phyloP scores from a whole-genome alignment of 495 filamentous ascomycete species.

The Aspergillus egyptiacus region DNA sequence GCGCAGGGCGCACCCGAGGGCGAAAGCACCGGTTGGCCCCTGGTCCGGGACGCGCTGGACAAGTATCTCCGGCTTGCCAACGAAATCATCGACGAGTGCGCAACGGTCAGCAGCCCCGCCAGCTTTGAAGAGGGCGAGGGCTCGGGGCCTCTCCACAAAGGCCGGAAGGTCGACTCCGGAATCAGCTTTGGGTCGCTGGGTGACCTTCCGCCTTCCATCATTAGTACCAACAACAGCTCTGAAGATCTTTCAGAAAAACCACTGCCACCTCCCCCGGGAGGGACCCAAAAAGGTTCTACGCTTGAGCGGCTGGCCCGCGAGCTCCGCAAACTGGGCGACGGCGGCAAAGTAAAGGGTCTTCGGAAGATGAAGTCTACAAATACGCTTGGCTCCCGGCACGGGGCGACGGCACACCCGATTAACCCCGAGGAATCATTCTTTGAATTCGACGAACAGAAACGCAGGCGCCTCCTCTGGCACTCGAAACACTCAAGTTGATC shows the following conservation, averaged over 20 bases:
- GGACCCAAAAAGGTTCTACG: conserved; percentile 40
- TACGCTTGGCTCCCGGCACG: conserved; percentile 26
- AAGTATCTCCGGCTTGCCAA: conserved; percentile 56
- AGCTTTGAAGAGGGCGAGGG: conserved; percentile 34
- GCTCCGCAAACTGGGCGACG: conserved; percentile 43
- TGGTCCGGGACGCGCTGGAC: conserved; percentile 49
- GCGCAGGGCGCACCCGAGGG: conserved; percentile 45
- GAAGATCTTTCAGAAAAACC: conserved; percentile 40
- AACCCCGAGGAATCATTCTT: conserved; percentile 33
- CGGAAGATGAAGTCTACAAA: conserved; percentile 48
- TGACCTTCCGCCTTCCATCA: conserved; percentile 25
- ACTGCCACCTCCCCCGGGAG: conserved; percentile 36
- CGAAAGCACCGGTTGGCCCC: conserved; percentile 52
- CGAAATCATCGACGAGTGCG: conserved; percentile 57
- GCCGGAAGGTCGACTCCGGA: conserved; percentile 58
- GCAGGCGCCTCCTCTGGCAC: conserved; percentile 41
- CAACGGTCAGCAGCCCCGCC: conserved; percentile 42
- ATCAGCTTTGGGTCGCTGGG: conserved; percentile 50
- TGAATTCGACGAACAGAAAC: conserved; percentile 45
- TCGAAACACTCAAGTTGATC: conserved; percentile 20
- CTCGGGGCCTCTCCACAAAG: conserved; percentile 29
- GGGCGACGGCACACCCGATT: conserved; percentile 21
- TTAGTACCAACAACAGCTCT: conserved; percentile 26
- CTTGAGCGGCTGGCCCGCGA: conserved; percentile 56
- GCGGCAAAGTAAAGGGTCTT: conserved; percentile 28